Base-by-base conservation (phyloP, 176 grass and related monocot genomes). In the Hsuehochloa calcarea region DNA sequence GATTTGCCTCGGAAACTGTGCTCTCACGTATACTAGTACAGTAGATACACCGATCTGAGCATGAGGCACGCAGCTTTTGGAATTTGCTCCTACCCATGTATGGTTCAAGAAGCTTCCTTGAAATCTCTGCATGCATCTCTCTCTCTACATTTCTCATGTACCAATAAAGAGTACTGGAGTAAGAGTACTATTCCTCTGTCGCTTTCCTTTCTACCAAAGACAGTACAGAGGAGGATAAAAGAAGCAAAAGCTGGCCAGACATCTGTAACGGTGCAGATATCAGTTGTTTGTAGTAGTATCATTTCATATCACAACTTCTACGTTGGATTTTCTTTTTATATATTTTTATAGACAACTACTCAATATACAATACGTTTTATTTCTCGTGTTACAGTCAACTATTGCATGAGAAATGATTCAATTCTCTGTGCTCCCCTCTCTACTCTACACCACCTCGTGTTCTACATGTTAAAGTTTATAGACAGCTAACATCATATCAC, bases 91-190 rank as follows among this genome's bases (percentile, higher is more conserved):
- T 34, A 45, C 38, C 27, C 13, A 38, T 66, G 49, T 12, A 89
- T 43, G 86, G 60, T 77, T 75, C 19, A n/a, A 14, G 44, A 94
- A 94, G 89, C 89, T 94, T 94, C 89, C 92, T 94, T 63, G 76
- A 84, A 82, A 79, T 73, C 75, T 56, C 88, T 79, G 88, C 38
- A 15, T 56, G 52, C 35, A 76, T 80, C 80, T 80, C 82, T 74
- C 77, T 76, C 71, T 80, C 68, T 67, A 23, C 81, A 87, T 81
- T 70, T 90, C 79, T 40, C 77, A 85, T 20, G 64, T 52, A 88
- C 86, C 88, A 54, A 85, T 77, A 83, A 90, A 87, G 71, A 81
- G 35, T 46, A 8, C 74, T 7, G 60, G 3, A 39, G 64, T 37
- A 38, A 8, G n/a, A 7, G 44, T 27, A 17, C 54, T 49, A 0